A percentile compares a stretch with the other conserved stretches of the same genome.
These are phyloP conservation scores for Xylariaceae sp. DNA, from an alignment of 2,329 filamentous ascomycete genomes.

Conservation along the genomic window DNA sequence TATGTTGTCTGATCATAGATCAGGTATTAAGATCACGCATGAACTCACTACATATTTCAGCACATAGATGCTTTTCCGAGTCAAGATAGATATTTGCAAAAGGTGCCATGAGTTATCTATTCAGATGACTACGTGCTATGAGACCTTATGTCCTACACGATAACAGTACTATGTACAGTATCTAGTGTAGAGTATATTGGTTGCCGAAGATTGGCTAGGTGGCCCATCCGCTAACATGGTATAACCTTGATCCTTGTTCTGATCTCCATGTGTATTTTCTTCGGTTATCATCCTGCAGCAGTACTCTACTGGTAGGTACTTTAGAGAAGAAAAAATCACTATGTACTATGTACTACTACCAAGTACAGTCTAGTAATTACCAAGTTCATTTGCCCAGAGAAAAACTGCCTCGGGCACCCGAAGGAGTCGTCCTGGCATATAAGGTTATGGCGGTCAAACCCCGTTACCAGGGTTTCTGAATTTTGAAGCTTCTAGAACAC, in stretches of 20 bases:
- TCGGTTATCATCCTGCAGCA: neutral
- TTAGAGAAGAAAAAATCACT: neutral
- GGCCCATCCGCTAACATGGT: slow-evolving; percentile 1
- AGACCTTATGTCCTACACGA: too few relatives aligned
- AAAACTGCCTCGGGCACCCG: too few relatives aligned
- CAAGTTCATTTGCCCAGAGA: too few relatives aligned
- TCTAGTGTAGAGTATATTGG: slow-evolving; percentile 3
- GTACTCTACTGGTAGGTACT: neutral
- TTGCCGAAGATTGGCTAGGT: neutral
- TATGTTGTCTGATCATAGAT: too few relatives aligned
- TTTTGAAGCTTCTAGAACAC: slow-evolving; percentile 17
- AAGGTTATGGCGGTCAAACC: slow-evolving; percentile 15
- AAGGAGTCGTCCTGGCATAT: too few relatives aligned
- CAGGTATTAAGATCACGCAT: too few relatives aligned
- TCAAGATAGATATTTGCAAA: neutral
- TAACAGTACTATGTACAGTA: too few relatives aligned
- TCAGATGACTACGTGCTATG: neutral
- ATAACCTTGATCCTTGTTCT: slow-evolving; percentile 13
- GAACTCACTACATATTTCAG: too few relatives aligned
- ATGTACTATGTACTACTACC: too few relatives aligned
- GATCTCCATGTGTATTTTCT: neutral
- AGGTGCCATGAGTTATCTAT: neutral
- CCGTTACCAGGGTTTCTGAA: slow-evolving; percentile 1
- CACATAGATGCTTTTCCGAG: neutral
- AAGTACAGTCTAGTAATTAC: too few relatives aligned